Evolutionary conservation across 78 protist genomes (phyloP).

Genomic region (Guillardia theta): DNA sequence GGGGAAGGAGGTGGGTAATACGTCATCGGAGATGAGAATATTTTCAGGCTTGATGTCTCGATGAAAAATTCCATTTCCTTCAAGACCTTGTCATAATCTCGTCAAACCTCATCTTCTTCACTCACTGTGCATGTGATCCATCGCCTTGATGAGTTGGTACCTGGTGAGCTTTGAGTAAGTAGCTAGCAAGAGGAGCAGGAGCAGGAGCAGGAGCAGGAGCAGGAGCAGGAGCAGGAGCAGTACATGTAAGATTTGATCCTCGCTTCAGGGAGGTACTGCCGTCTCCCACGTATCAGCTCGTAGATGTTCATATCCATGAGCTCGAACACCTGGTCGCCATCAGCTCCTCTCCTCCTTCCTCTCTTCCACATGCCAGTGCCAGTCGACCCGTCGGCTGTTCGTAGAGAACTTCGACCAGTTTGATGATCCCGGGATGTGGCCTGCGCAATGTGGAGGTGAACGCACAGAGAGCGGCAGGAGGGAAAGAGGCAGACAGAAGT

Average conservation of each 20-base stretch:
- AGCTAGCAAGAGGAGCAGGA: background rate
- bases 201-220: background rate
- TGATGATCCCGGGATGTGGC: slow-evolving; percentile 82
- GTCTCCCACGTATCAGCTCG: slow-evolving; percentile 77
- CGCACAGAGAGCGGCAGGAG: too few species aligned
- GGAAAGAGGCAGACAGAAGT: too few species aligned
- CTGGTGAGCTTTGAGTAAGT: background rate
- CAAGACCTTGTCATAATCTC: too few species aligned
- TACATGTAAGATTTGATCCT: slow-evolving; percentile 65
- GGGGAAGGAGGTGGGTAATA: too few species aligned
- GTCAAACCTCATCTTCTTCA: too few species aligned
- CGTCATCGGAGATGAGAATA: slow-evolving; percentile 73
- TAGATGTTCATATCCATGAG: slow-evolving; percentile 87
- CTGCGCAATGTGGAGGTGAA: too few species aligned
- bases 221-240: background rate
- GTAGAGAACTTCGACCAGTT: slow-evolving; percentile 78
- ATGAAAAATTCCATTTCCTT: slow-evolving; percentile 85
- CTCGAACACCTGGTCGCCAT: too few species aligned
- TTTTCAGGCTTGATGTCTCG: slow-evolving; percentile 94
- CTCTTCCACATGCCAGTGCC: too few species aligned
- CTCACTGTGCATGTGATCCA: slow-evolving; percentile 87
- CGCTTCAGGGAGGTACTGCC: slow-evolving; percentile 67
- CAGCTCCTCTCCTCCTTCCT: too few species aligned
- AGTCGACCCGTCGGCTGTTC: slow-evolving; percentile 68
- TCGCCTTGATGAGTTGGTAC: slow-evolving; percentile 78